phyloP scores from a whole-genome alignment of 768 basidiomycete genomes.

The Leccinum longicurvipes region DNA sequence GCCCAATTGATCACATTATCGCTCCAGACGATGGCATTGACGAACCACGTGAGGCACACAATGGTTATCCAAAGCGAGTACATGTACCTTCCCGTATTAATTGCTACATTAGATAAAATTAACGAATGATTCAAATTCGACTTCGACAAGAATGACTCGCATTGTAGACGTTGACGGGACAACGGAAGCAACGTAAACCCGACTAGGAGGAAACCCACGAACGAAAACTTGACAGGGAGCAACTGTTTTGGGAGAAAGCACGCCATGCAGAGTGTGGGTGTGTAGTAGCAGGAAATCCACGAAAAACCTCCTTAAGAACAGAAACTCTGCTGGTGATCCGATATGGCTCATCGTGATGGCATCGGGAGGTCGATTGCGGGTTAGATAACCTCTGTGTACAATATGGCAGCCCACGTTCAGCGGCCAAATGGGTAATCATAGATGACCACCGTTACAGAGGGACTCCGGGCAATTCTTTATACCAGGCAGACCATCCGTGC shows the following conservation, averaged over 20 bases:
- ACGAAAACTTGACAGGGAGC: conserved; percentile 21
- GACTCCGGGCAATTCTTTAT: background rate
- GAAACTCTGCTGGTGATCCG: background rate
- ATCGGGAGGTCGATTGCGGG: background rate
- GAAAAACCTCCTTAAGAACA: background rate
- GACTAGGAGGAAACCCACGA: conserved; percentile 38
- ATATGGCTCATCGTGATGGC: background rate
- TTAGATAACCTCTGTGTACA: background rate
- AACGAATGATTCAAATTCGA: background rate
- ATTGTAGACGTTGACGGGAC: conserved; percentile 47
- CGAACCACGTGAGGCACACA: conserved; percentile 27
- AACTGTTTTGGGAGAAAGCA: conserved; percentile 1
- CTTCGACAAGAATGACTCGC: background rate
- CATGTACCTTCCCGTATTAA: conserved; percentile 32
- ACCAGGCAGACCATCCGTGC: background rate
- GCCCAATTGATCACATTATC: conserved; percentile 29
- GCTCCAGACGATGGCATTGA: conserved; percentile 40
- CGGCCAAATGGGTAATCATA: background rate
- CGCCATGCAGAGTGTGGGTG: background rate
- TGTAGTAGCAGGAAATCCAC: background rate
- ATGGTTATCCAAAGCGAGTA: conserved; percentile 34
- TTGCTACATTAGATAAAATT: conserved; percentile 14
- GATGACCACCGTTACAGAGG: background rate
- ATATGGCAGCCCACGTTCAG: background rate
- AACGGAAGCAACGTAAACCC: conserved; percentile 40